phyloP scores from a whole-genome alignment of 257 asterid genomes.

The Plantago ovata region DNA sequence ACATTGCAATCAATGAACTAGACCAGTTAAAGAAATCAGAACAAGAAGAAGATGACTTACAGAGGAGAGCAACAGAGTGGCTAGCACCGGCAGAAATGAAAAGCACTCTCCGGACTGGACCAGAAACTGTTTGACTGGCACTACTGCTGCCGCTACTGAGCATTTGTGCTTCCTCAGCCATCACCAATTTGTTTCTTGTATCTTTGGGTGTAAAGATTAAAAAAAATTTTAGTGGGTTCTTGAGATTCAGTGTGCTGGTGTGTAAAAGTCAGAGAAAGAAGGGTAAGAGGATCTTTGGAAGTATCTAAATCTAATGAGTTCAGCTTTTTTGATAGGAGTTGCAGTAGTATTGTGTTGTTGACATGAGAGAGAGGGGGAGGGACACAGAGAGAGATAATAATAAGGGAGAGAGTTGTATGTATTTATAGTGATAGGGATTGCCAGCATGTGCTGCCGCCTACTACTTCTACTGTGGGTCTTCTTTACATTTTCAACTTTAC shows the following conservation, averaged over 20 bases:
- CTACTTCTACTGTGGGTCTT: neutral
- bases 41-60: constrained; percentile 39
- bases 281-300: constrained; percentile 23
- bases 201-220: too few relatives aligned
- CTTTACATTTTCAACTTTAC: too few relatives aligned
- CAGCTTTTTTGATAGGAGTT: constrained; percentile 1
- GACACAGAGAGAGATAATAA: constrained; percentile 5
- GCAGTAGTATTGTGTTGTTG: neutral
- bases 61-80: constrained; percentile 89
- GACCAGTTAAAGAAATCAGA: neutral
- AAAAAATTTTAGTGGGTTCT: neutral
- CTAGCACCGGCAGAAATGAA: constrained; percentile 95
- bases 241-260: neutral
- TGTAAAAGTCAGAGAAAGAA: constrained; percentile 2
- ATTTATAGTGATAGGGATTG: constrained; percentile 43
- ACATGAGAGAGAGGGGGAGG: too few relatives aligned
- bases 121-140: constrained; percentile 33
- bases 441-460: constrained; percentile 35
- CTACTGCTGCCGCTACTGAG: constrained; percentile 25
- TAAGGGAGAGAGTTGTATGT: constrained; percentile 20
- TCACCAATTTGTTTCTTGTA: constrained; percentile 1
- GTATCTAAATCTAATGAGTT: constrained; percentile 17
- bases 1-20: neutral
- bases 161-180: constrained; percentile 45
- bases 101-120: constrained; percentile 57